A percentile compares a stretch with the other conserved stretches of the same genome.
These are phyloP conservation scores for Pythium periplocum DNA, from an alignment of 352 stramenopile genomes.

Conservation along the genomic window DNA sequence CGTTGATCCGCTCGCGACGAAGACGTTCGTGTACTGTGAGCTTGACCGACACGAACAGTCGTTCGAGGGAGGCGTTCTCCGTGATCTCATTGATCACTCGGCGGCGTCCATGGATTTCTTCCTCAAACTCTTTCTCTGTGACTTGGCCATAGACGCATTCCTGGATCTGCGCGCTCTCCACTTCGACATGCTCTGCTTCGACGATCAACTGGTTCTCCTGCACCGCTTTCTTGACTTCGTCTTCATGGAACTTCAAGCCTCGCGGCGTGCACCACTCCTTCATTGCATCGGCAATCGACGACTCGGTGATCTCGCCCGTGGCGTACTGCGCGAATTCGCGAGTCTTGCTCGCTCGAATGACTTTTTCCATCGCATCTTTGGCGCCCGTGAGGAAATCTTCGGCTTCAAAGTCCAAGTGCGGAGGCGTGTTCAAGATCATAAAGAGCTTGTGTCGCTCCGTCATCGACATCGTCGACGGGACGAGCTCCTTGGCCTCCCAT, in stretches of 20 bases:
- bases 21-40: constrained; percentile 14
- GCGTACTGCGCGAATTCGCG: constrained; percentile 15
- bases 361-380: constrained; percentile 11
- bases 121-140: constrained; percentile 8
- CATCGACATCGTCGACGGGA: constrained; percentile 10
- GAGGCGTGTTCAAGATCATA: constrained; percentile 12
- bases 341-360: constrained; percentile 11
- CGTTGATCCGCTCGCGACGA: constrained; percentile 4
- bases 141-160: constrained; percentile 19
- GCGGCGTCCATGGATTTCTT: constrained; percentile 13
- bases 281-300: constrained; percentile 5
- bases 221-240: constrained; percentile 4
- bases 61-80: constrained; percentile 13
- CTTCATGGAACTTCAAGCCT: constrained; percentile 10
- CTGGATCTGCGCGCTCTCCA: constrained; percentile 13
- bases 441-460: constrained; percentile 18
- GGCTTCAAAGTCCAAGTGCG: constrained; percentile 12
- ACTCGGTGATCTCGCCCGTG: neutral
- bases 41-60: constrained; percentile 19
- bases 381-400: constrained; percentile 13
- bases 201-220: constrained; percentile 9
- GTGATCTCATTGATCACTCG: constrained; percentile 15
- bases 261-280: constrained; percentile 10
- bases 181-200: constrained; percentile 16
- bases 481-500: constrained; percentile 12